These are phyloP conservation scores for Pythium insidiosum DNA, from an alignment of 352 stramenopile species.

Conservation along the genomic window DNA sequence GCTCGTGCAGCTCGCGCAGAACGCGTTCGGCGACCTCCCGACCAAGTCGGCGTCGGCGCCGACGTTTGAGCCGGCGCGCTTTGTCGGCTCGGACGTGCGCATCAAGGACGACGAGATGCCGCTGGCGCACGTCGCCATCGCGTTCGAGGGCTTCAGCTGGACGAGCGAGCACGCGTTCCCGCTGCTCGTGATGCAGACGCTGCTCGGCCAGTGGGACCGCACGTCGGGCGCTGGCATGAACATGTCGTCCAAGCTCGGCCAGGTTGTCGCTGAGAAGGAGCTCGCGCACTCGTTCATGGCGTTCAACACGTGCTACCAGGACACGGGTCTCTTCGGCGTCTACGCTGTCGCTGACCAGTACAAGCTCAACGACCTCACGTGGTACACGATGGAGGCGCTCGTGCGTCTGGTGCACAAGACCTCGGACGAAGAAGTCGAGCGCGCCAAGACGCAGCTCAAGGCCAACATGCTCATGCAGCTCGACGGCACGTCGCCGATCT, in stretches of 20 bases:
- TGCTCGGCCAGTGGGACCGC: slow-evolving; percentile 90
- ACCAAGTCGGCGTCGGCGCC: slow-evolving; percentile 58
- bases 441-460: slow-evolving; percentile 99
- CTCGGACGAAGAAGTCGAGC: slow-evolving; percentile 95
- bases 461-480: slow-evolving; percentile 99
- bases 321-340: slow-evolving; percentile 98
- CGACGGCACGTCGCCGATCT: slow-evolving; percentile 97
- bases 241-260: slow-evolving; percentile 94
- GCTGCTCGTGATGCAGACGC: slow-evolving; percentile 97
- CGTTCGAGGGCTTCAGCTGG: slow-evolving; percentile 98
- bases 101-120: slow-evolving; percentile 86
- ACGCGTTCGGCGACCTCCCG: slow-evolving; percentile 95
- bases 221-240: slow-evolving; percentile 91
- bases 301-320: slow-evolving; percentile 99
- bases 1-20: slow-evolving; percentile 95
- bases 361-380: slow-evolving; percentile 94
- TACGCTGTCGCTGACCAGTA: slow-evolving; percentile 94
- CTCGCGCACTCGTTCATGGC: slow-evolving; percentile 97
- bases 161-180: slow-evolving; percentile 97
- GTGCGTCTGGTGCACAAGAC: slow-evolving; percentile 95
- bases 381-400: slow-evolving; percentile 93
- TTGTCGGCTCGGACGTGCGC: slow-evolving; percentile 88
- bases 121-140: slow-evolving; percentile 94
- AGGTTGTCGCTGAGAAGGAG: slow-evolving; percentile 94
- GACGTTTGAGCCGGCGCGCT: slow-evolving; percentile 72